A percentile compares a stretch with the other conserved stretches of the same genome.
Evolutionary conservation across 306 rosid genomes (phyloP).

Genomic region (Senna siamea): DNA sequence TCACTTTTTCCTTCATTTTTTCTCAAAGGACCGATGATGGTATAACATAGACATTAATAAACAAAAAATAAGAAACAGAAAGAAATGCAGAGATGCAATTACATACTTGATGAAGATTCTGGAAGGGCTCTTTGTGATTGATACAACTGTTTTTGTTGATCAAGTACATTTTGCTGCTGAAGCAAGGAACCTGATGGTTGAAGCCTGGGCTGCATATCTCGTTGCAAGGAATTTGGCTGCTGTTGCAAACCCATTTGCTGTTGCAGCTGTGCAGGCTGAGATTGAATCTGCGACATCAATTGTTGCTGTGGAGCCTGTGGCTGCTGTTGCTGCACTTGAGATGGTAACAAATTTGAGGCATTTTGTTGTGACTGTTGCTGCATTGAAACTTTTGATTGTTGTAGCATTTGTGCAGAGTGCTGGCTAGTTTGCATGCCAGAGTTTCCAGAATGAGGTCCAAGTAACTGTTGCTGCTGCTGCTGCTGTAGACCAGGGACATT

Average conservation of each 20-base stretch:
- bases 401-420: conserved; percentile 71
- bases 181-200: conserved; percentile 75
- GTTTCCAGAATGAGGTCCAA: conserved; percentile 75
- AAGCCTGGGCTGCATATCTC: conserved; percentile 91
- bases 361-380: conserved; percentile 78
- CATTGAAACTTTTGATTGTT: conserved; percentile 71
- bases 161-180: conserved; percentile 75
- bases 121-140: conserved; percentile 81
- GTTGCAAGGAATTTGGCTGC: conserved; percentile 73
- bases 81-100: conserved; percentile 31
- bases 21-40: neutral
- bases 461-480: conserved; percentile 52
- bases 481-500: conserved; percentile 76
- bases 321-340: conserved; percentile 81
- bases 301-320: conserved; percentile 81
- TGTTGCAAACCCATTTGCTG: conserved; percentile 83
- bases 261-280: conserved; percentile 89
- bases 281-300: conserved; percentile 79
- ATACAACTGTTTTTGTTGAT: conserved; percentile 89
- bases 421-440: conserved; percentile 85
- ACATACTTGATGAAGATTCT: conserved; percentile 88
- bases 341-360: conserved; percentile 66
- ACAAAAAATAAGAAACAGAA: conserved; percentile 16
- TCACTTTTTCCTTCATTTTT: conserved; percentile 8
- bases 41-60: conserved; percentile 5